Evolutionary conservation across 371 early-diverging fungal genomes (phyloP).

Genomic region (Chytridiales sp.): DNA sequence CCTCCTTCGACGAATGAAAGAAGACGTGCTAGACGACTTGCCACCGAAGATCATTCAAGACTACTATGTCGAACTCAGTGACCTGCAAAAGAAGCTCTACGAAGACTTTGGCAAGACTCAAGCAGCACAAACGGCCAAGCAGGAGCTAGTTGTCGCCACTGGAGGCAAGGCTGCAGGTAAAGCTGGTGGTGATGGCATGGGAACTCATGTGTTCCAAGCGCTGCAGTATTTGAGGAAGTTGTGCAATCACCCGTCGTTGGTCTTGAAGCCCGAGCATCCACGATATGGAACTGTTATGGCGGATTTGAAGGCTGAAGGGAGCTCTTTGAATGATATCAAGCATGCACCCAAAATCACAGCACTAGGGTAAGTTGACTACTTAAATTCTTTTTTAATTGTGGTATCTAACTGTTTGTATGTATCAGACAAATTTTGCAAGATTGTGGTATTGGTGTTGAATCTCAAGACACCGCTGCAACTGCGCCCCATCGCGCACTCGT

Average conservation of each 20-base stretch:
- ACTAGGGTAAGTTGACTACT: constrained; percentile 67
- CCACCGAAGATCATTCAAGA: constrained; percentile 99
- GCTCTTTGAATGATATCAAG: constrained; percentile 75
- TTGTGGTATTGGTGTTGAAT: constrained; percentile 85
- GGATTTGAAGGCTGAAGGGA: constrained; percentile 59
- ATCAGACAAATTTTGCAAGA: constrained; percentile 76
- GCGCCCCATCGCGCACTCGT: constrained; percentile 93
- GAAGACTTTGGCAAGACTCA: constrained; percentile 68
- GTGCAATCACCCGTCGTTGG: constrained; percentile 94
- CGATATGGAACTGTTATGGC: constrained; percentile 67
- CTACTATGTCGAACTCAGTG: constrained; percentile 93
- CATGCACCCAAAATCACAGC: constrained; percentile 94
- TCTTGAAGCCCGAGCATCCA: constrained; percentile 83
- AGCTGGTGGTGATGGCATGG: constrained; percentile 20
- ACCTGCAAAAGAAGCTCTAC: constrained; percentile 80
- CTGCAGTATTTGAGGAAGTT: constrained; percentile 93
- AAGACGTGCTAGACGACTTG: constrained; percentile 96
- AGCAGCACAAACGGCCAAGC: constrained; percentile 25
- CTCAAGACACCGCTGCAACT: constrained; percentile 60
- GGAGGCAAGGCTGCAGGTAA: not conserved
- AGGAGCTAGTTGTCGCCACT: constrained; percentile 28
- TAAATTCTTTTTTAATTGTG: constrained; percentile 85
- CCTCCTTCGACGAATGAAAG: constrained; percentile 95
- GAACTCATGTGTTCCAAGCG: constrained; percentile 93
- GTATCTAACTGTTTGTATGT: constrained; percentile 35